These are phyloP conservation scores for Acrocalymma vagum DNA, from an alignment of 2,329 filamentous ascomycete species.

Conservation along the genomic window DNA sequence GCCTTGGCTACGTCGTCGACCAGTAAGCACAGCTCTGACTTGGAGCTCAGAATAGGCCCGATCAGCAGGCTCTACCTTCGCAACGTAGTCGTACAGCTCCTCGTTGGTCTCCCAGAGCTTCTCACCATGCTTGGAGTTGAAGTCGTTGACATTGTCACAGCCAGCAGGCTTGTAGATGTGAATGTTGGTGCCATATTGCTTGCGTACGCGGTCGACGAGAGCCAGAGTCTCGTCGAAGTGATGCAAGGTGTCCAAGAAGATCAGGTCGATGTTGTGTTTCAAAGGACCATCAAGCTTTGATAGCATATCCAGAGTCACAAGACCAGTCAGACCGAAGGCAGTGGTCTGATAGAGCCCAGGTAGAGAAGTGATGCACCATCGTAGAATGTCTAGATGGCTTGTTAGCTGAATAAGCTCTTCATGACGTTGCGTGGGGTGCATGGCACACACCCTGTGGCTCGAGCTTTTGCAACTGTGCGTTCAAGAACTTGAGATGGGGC, in stretches of 20 bases:
- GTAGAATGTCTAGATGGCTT: conserved; percentile 75
- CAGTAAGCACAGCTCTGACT: conserved; percentile 90
- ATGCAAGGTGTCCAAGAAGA: conserved; percentile 64
- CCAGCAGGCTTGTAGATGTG: conserved; percentile 91
- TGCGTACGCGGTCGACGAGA: conserved; percentile 72
- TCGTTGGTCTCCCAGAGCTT: conserved; percentile 85
- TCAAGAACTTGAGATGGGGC: conserved; percentile 88
- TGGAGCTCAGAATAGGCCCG: conserved; percentile 87
- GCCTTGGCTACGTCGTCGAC: conserved; percentile 89
- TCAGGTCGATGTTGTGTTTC: conserved; percentile 61
- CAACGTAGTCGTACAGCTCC: conserved; percentile 94
- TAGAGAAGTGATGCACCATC: conserved; percentile 90
- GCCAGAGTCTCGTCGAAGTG: conserved; percentile 61
- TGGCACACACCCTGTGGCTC: conserved; percentile 72
- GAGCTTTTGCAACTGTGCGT: conserved; percentile 86
- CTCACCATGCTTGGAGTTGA: conserved; percentile 82
- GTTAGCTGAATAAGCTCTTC: conserved; percentile 31
- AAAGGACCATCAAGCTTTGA: conserved; percentile 73
- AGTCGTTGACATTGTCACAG: conserved; percentile 75
- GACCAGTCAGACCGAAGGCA: conserved; percentile 60
- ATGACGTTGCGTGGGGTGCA: conserved; percentile 16
- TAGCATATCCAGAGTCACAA: conserved; percentile 70
- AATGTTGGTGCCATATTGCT: conserved; percentile 78
- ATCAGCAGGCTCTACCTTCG: conserved; percentile 96
- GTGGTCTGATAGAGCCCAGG: conserved; percentile 76